These are phyloP conservation scores for Reutealis trisperma DNA, from an alignment of 345 rosid genomes.

Conservation along the genomic window DNA sequence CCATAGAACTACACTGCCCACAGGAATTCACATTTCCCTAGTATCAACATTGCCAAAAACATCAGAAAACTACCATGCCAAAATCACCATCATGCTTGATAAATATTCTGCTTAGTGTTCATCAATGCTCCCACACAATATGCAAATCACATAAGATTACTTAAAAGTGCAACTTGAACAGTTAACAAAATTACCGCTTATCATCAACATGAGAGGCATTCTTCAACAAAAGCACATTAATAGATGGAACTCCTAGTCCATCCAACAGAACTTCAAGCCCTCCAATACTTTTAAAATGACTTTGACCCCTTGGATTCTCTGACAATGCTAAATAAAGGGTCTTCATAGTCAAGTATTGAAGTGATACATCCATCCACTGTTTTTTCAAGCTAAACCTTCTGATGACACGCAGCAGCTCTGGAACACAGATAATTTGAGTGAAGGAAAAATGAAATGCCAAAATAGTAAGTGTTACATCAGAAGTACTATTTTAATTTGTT, in stretches of 20 bases:
- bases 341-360: conserved; percentile 59
- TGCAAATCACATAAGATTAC: not conserved
- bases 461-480: conserved; percentile 4
- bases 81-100: not conserved
- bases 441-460: conserved; percentile 16
- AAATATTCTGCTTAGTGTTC: not conserved
- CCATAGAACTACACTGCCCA: not conserved
- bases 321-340: conserved; percentile 50
- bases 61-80: not conserved
- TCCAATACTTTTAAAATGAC: conserved; percentile 77
- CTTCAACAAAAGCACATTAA: conserved; percentile 36
- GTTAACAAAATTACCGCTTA: conserved; percentile 40
- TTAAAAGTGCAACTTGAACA: not conserved
- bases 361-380: conserved; percentile 51
- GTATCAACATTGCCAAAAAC: not conserved
- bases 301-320: conserved; percentile 73
- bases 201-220: conserved; percentile 30
- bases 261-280: conserved; percentile 79
- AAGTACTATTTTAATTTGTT: not conserved
- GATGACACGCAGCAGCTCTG: conserved; percentile 71
- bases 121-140: not conserved
- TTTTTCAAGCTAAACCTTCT: conserved; percentile 72
- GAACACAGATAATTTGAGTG: conserved; percentile 23
- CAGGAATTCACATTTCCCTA: not conserved
- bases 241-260: conserved; percentile 67